A percentile compares a stretch with the other conserved stretches of the same genome.
phyloP scores from a whole-genome alignment of 495 filamentous ascomycete species.

The Melanomma pulvis-pyrius region DNA sequence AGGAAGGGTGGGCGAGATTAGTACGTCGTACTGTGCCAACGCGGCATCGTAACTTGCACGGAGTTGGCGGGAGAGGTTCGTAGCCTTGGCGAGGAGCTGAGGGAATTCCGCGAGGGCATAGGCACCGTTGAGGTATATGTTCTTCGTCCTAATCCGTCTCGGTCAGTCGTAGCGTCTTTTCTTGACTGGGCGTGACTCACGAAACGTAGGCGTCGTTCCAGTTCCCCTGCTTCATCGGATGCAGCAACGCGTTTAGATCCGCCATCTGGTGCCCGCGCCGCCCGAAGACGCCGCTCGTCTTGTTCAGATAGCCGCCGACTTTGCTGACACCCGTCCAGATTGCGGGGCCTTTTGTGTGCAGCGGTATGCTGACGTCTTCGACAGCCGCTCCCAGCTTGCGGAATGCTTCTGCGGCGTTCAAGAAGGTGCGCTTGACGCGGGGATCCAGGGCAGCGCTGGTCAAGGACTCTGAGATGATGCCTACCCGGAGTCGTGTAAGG shows the following conservation, averaged over 20 bases:
- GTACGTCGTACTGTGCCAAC: slow-evolving; percentile 50
- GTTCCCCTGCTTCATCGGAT: slow-evolving; percentile 50
- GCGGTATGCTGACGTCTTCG: slow-evolving; percentile 56
- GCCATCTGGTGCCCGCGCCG: slow-evolving; percentile 48
- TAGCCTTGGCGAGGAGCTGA: slow-evolving; percentile 46
- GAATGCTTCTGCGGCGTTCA: slow-evolving; percentile 52
- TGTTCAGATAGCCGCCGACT: slow-evolving; percentile 49
- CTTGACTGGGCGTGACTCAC: slow-evolving; percentile 5
- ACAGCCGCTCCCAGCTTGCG: slow-evolving; percentile 56
- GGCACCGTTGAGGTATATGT: slow-evolving; percentile 43
- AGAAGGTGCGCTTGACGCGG: slow-evolving; percentile 49
- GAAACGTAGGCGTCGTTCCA: slow-evolving; percentile 43
- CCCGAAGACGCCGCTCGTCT: slow-evolving; percentile 49
- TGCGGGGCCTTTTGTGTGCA: slow-evolving; percentile 52
- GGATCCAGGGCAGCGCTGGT: slow-evolving; percentile 49
- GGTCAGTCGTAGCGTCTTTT: not conserved
- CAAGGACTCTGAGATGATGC: slow-evolving; percentile 56
- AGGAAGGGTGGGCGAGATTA: slow-evolving; percentile 52
- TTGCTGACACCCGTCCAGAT: slow-evolving; percentile 57
- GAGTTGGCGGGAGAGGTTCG: slow-evolving; percentile 50
- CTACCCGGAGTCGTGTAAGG: slow-evolving; percentile 57
- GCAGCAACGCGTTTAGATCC: slow-evolving; percentile 47
- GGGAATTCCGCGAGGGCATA: slow-evolving; percentile 42
- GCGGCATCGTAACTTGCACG: slow-evolving; percentile 52
- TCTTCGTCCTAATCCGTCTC: slow-evolving; percentile 7